These are phyloP conservation scores for Solanum corneliomulleri DNA, from an alignment of 257 asterid genomes.

Conservation along the genomic window DNA sequence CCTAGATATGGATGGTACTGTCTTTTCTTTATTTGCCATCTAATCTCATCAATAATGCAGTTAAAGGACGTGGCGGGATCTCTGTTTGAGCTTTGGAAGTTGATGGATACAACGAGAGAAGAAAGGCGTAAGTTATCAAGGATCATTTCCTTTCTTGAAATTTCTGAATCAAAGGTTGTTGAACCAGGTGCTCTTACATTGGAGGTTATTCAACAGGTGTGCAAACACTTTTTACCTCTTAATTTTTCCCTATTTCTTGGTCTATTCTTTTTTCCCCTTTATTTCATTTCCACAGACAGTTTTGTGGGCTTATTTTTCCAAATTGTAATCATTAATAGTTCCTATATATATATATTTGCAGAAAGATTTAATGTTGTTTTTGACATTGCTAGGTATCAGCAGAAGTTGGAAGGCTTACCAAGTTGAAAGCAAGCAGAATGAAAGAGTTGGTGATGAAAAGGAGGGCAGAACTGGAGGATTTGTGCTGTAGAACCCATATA, in stretches of 20 bases:
- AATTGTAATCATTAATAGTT: background rate
- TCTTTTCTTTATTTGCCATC: background rate
- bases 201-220: conserved; percentile 69
- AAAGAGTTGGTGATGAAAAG: conserved; percentile 82
- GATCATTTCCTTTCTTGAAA: conserved; percentile 44
- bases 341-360: background rate
- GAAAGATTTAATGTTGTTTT: background rate
- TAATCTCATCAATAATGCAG: conserved; percentile 36
- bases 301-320: background rate
- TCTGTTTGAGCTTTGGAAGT: conserved; percentile 75
- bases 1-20: background rate
- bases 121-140: conserved; percentile 48
- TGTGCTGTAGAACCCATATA: conserved; percentile 62
- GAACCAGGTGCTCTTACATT: conserved; percentile 62
- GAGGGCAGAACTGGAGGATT: conserved; percentile 78
- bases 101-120: conserved; percentile 65
- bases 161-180: conserved; percentile 48
- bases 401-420: conserved; percentile 83
- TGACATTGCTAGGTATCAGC: conserved; percentile 34
- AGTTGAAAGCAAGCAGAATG: conserved; percentile 82
- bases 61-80: conserved; percentile 65
- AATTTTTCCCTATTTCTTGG: background rate
- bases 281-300: background rate
- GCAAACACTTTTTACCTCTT: background rate
- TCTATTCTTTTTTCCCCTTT: background rate